phyloP scores from a whole-genome alignment of 305 asterid species.

The Fraxinus angustifolia region DNA sequence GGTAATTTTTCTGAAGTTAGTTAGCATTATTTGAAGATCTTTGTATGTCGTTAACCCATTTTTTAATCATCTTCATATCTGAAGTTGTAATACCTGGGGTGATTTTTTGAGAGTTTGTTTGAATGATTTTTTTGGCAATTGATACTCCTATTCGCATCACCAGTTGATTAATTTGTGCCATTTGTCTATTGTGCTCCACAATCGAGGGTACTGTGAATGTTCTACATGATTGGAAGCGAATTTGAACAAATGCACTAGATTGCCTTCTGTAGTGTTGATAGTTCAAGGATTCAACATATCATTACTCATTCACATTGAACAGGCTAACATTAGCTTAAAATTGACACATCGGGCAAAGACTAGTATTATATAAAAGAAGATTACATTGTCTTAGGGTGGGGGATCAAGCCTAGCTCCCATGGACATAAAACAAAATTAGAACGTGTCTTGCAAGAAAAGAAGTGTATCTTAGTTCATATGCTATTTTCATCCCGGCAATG shows the following conservation, averaged over 20 bases:
- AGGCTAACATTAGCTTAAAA: too few species aligned
- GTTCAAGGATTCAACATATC: background rate
- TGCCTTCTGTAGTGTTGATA: slow-evolving; percentile 4
- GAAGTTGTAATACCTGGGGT: slow-evolving; percentile 20
- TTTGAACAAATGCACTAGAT: background rate
- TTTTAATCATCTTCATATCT: slow-evolving; percentile 3
- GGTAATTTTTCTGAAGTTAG: slow-evolving; percentile 10
- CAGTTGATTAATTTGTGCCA: background rate
- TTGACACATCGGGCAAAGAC: too few species aligned
- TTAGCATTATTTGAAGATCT: slow-evolving; percentile 11
- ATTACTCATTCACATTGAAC: too few species aligned
- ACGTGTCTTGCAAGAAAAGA: too few species aligned
- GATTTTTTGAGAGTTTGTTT: slow-evolving; percentile 1
- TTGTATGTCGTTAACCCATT: slow-evolving; percentile 6
- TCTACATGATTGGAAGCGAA: slow-evolving; percentile 6
- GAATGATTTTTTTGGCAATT: slow-evolving; percentile 10
- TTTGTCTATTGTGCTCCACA: background rate
- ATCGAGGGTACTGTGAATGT: slow-evolving; percentile 1
- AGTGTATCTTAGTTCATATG: too few species aligned
- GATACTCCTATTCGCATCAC: background rate
- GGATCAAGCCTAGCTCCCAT: too few species aligned
- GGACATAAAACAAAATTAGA: too few species aligned
- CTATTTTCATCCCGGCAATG: too few species aligned
- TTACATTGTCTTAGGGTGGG: too few species aligned
- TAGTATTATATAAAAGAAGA: too few species aligned